Evolutionary conservation across 2,329 filamentous ascomycete genomes (phyloP).

Genomic region (Trichothecium sympodiale): DNA sequence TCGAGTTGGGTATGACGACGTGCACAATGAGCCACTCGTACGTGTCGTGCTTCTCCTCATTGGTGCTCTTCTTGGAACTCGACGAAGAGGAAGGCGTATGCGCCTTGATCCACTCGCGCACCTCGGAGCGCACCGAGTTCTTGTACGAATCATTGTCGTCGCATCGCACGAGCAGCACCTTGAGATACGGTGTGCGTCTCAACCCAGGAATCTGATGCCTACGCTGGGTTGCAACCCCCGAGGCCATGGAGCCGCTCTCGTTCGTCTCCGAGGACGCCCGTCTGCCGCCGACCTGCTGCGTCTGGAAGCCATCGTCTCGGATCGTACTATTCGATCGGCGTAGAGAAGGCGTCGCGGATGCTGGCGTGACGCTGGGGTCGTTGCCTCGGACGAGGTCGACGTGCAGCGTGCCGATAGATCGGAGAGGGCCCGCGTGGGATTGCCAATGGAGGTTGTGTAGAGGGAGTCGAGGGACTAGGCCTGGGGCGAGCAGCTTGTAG

Average conservation of each 20-base stretch:
- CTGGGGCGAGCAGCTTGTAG: constrained; percentile 69
- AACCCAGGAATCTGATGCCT: constrained; percentile 93
- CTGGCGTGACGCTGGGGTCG: constrained; percentile 30
- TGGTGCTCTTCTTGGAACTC: constrained; percentile 43
- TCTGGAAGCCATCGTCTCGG: constrained; percentile 50
- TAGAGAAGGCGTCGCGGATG: constrained; percentile 18
- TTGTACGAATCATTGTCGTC: constrained; percentile 97
- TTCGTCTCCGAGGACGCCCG: constrained; percentile 24
- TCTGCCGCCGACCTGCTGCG: constrained; percentile 36
- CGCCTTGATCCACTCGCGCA: constrained; percentile 85
- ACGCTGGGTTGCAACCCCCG: constrained; percentile 31
- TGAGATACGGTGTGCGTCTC: constrained; percentile 86
- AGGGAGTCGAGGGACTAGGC: constrained; percentile 69
- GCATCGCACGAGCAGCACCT: constrained; percentile 78
- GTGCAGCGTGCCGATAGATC: constrained; percentile 88
- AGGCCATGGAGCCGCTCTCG: constrained; percentile 21
- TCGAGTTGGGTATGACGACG: constrained; percentile 78
- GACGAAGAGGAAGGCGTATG: constrained; percentile 51
- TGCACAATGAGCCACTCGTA: constrained; percentile 94
- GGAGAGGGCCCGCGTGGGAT: constrained; percentile 78
- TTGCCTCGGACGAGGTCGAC: constrained; percentile 68
- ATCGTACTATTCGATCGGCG: constrained; percentile 21
- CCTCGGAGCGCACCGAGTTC: constrained; percentile 58
- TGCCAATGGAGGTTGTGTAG: constrained; percentile 95
- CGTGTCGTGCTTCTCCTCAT: constrained; percentile 87